These are phyloP conservation scores for Suillus decipiens DNA, from an alignment of 768 basidiomycete species.

Conservation along the genomic window DNA sequence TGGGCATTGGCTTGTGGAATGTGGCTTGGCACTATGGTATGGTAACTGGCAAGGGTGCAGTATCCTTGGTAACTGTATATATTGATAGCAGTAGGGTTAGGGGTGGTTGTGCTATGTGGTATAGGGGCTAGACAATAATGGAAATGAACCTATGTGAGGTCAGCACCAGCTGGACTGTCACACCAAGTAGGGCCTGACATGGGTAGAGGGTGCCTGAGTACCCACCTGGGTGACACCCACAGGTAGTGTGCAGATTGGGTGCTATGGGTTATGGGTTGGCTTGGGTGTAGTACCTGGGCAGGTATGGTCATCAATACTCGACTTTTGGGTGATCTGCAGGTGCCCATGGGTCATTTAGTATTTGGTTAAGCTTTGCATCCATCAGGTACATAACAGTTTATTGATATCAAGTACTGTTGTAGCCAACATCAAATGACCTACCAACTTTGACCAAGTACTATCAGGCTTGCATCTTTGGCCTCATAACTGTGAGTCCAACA, in stretches of 20 bases:
- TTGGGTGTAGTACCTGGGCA: too few species aligned
- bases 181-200: constrained; percentile 1
- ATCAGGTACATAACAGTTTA: neutral
- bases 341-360: neutral
- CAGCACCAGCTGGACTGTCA: too few species aligned
- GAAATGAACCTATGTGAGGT: too few species aligned
- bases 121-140: too few species aligned
- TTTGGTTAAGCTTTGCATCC: neutral
- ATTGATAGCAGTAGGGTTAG: too few species aligned
- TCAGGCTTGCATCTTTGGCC: neutral
- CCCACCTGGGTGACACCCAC: neutral
- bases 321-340: too few species aligned
- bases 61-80: too few species aligned
- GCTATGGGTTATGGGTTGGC: neutral
- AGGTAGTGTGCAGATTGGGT: neutral
- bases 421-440: neutral
- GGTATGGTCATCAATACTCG: too few species aligned
- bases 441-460: neutral
- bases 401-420: neutral
- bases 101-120: too few species aligned
- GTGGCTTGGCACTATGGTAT: too few species aligned
- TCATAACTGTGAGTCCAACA: neutral
- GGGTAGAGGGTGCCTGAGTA: neutral
- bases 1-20: too few species aligned
- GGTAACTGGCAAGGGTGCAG: too few species aligned